Percentiles rank a stretch among this genome's conserved stretches.
Evolutionary conservation across 2,329 filamentous ascomycete species (phyloP).

Genomic region (Ascosphaera apis): DNA sequence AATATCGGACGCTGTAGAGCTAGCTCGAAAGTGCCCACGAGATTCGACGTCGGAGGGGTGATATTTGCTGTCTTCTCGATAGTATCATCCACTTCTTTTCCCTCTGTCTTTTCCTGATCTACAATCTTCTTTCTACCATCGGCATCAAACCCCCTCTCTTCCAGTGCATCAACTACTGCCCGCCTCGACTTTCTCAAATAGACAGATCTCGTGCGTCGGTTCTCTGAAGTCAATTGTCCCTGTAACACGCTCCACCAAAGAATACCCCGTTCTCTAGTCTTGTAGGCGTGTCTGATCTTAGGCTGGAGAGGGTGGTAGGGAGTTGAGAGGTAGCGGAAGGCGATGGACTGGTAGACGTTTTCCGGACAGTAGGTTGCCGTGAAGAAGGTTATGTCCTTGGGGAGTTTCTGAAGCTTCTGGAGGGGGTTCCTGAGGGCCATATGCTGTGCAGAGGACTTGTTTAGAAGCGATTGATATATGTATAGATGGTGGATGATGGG

Average conservation of each 20-base stretch:
- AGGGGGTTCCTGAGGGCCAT: no score
- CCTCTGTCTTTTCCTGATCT: not conserved
- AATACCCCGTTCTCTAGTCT: slow-evolving; percentile 16
- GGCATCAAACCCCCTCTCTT: slow-evolving; percentile 21
- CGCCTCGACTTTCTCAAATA: slow-evolving; percentile 19
- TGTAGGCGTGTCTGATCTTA: slow-evolving; percentile 16
- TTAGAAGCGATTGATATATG: no score
- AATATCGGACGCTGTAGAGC: not conserved
- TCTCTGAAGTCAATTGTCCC: slow-evolving; percentile 11
- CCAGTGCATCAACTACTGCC: slow-evolving; percentile 24
- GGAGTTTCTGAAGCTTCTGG: not conserved
- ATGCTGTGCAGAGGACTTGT: no score
- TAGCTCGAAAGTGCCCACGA: not conserved
- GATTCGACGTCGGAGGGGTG: no score
- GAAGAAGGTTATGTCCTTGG: slow-evolving; percentile 7
- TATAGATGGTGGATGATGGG: no score
- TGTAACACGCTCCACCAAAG: slow-evolving; percentile 26
- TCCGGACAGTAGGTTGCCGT: slow-evolving; percentile 8
- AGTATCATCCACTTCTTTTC: not conserved
- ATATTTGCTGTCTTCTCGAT: not conserved
- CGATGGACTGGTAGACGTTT: slow-evolving; percentile 10
- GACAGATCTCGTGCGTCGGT: slow-evolving; percentile 25
- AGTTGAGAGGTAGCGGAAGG: slow-evolving; percentile 11
- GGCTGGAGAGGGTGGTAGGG: slow-evolving; percentile 14
- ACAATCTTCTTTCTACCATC: slow-evolving; percentile 9